phyloP scores from a whole-genome alignment of 192 early-diverging fungal genomes.

The Coemansia sp. region DNA sequence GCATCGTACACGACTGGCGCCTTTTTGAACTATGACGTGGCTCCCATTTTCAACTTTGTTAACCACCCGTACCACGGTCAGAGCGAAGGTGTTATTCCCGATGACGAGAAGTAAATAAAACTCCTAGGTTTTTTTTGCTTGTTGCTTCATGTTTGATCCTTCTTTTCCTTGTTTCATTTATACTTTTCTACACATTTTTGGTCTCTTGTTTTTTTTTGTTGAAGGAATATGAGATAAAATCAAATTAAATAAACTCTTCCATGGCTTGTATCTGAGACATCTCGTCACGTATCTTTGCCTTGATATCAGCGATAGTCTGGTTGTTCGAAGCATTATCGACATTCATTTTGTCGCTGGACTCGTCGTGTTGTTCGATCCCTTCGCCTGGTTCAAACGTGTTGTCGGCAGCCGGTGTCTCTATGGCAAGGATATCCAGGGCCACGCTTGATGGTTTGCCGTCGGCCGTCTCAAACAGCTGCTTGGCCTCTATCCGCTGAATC shows the following conservation, averaged over 20 bases:
- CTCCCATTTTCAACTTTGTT: conserved; percentile 78
- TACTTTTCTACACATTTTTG: neutral
- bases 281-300: conserved; percentile 50
- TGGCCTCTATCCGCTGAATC: conserved; percentile 79
- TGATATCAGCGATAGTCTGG: conserved; percentile 44
- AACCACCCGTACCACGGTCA: conserved; percentile 76
- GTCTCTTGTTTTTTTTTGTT: neutral
- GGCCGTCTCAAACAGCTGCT: conserved; percentile 70
- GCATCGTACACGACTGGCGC: conserved; percentile 69
- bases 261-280: conserved; percentile 52
- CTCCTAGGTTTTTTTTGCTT: neutral
- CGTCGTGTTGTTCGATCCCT: conserved; percentile 36
- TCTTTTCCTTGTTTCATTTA: conserved; percentile 7
- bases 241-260: conserved; percentile 40
- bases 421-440: conserved; percentile 67
- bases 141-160: neutral
- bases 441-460: conserved; percentile 67
- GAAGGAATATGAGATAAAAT: neutral
- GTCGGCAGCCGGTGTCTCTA: conserved; percentile 42
- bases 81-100: conserved; percentile 51
- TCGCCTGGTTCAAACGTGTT: conserved; percentile 91
- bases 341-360: conserved; percentile 3
- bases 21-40: conserved; percentile 66
- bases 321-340: conserved; percentile 12
- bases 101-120: conserved; percentile 29